Base-by-base conservation (phyloP, 1,139 yeast genomes). In the Kurtzmaniella quercitrusa region DNA sequence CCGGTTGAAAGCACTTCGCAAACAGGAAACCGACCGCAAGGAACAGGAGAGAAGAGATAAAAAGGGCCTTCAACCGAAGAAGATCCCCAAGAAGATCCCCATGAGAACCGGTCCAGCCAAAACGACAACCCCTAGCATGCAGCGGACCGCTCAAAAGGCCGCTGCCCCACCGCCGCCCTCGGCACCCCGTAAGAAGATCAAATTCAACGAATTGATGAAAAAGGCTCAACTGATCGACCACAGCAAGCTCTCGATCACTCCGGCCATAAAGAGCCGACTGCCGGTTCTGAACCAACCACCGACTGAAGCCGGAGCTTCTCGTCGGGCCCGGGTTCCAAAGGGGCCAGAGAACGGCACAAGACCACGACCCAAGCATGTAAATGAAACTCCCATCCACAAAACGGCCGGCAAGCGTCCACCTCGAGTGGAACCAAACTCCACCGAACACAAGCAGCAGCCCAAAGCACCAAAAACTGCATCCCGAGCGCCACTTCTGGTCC, bases 161-260 rank as follows among this genome's bases (percentile, higher is more conserved):
- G 16, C 14, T 19, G 39, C 41, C 41, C 57, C 49, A 9, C 56
- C 58, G 12, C 54, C 51, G 10, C 38, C 38, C n/a, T 55, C 58
- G 12, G 54, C 51, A 11, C 38, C 38, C n/a, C 19, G 27, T 12
- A 76, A 80, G 52, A 82, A 82, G 54, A 60, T 82, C 58, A 72
- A 81, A 10, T 85, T 82, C 55, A 76, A 37, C 40, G 88, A 84
- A 46, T 65, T 85, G 48, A 83, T 85, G 88, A 79, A 77, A 51
- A 79, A 80, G 55, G 93, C 93, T 0, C 79, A 80, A n/a, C 63
- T 66, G 24, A 75, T 80, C 12, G 81, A 73, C 46, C 67, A 67
- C 41, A 58, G 62, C 41, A 72, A 71, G 49, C 59, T 73, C 34
- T 63, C 72, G 3, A 68, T 73, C 19, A 57, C 61, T 15, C 36